Conservation (phyloP, 2,329 filamentous ascomycete species). For the Arachnomyces sp. region DNA sequence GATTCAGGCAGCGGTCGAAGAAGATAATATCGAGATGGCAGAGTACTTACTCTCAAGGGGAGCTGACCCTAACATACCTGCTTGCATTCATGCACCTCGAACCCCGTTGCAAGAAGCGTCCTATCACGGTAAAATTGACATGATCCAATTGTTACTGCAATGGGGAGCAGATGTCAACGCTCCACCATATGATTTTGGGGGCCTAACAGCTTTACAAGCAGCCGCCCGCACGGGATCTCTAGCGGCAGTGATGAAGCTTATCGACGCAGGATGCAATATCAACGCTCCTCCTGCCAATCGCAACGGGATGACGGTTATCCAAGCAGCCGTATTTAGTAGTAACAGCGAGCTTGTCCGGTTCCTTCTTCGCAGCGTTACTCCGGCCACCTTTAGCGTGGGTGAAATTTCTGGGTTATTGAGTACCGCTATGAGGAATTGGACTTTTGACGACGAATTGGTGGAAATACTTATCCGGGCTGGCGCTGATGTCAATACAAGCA, state of each 20-base stretch:
- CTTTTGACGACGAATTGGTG: conserved; percentile 5
- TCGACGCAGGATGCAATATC: background rate
- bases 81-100: background rate
- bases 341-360: conserved; percentile 6
- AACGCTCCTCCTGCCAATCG: too few species aligned
- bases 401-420: conserved; percentile 7
- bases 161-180: conserved; percentile 11
- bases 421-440: background rate
- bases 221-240: conserved; percentile 23
- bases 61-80: conserved; percentile 6
- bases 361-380: conserved; percentile 9
- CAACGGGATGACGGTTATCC: conserved; percentile 5
- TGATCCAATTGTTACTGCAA: conserved; percentile 12
- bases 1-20: conserved; percentile 1
- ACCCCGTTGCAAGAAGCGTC: conserved; percentile 12
- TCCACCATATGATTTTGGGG: conserved; percentile 8
- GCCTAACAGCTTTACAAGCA: conserved; percentile 25
- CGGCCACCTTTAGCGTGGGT: conserved; percentile 6
- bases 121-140: conserved; percentile 4
- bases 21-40: conserved; percentile 7
- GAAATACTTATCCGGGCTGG: conserved; percentile 8
- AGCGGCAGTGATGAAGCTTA: background rate
- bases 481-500: conserved; percentile 7
- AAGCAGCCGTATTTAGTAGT: conserved; percentile 5
- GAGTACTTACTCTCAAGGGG: conserved; percentile 2